Conservation (phyloP, 2,329 filamentous ascomycete genomes). For the Hypoxylon sp. region DNA sequence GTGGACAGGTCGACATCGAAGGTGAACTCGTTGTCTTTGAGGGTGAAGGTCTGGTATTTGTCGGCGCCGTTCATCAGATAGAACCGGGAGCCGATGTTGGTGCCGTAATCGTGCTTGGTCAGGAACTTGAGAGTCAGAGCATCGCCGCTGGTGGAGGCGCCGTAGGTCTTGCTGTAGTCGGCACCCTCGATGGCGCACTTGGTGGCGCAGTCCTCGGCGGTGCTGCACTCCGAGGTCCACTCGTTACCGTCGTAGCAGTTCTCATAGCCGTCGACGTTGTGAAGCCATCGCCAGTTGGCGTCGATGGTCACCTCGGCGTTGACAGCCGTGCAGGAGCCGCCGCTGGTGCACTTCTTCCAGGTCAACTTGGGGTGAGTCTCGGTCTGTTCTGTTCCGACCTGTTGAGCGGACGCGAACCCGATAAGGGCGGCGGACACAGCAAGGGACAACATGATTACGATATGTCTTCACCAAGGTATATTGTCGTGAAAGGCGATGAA, state of each 20-base stretch:
- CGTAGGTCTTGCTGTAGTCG: constrained; percentile 60
- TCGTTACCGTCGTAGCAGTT: constrained; percentile 64
- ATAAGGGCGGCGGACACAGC: constrained; percentile 52
- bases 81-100: constrained; percentile 61
- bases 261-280: constrained; percentile 55
- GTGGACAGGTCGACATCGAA: constrained; percentile 74
- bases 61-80: constrained; percentile 69
- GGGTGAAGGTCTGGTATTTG: constrained; percentile 69
- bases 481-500: constrained; percentile 32
- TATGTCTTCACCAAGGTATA: constrained; percentile 33
- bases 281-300: constrained; percentile 66
- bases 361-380: constrained; percentile 62
- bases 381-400: constrained; percentile 55
- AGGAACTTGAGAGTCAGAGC: constrained; percentile 64
- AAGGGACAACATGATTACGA: constrained; percentile 48
- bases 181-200: constrained; percentile 61
- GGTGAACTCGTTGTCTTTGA: constrained; percentile 70
- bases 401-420: constrained; percentile 56
- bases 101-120: constrained; percentile 59
- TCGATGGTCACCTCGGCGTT: constrained; percentile 62
- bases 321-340: constrained; percentile 58
- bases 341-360: constrained; percentile 60
- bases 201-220: constrained; percentile 55
- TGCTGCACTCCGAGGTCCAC: constrained; percentile 53
- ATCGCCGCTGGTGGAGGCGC: constrained; percentile 61